Conservation (phyloP, 2,329 filamentous ascomycete species). For the Calycina herbarum region DNA sequence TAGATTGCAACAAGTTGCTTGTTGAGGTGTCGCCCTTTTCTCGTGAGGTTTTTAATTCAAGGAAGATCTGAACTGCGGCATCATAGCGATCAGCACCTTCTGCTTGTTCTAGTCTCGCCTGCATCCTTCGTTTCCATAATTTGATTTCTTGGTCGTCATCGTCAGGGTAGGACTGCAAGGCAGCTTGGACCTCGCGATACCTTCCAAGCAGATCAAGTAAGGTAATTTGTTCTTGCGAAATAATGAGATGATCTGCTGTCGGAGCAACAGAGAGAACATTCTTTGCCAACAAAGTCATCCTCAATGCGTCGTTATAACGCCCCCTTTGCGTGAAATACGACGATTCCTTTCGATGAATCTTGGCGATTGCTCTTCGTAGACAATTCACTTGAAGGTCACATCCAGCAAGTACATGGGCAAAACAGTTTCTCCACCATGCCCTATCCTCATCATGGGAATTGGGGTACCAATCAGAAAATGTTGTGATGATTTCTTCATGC, state of each 20-base stretch:
- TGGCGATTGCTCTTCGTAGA: constrained; percentile 24
- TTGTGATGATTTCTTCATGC: constrained; percentile 28
- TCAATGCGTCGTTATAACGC: constrained; percentile 27
- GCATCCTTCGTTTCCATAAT: constrained; percentile 32
- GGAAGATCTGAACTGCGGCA: constrained; percentile 22
- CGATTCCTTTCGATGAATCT: constrained; percentile 29
- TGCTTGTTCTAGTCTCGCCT: constrained; percentile 26
- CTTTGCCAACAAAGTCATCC: constrained; percentile 26
- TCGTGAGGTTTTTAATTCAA: constrained; percentile 18
- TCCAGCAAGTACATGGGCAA: constrained; percentile 26
- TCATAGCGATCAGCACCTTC: constrained; percentile 29
- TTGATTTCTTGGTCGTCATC: constrained; percentile 18
- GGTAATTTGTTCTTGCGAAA: constrained; percentile 27
- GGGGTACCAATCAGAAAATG: constrained; percentile 29
- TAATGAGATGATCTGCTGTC: constrained; percentile 21
- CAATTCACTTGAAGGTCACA: constrained; percentile 25
- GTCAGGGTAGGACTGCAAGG: constrained; percentile 23
- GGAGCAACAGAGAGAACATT: constrained; percentile 26
- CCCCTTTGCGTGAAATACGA: constrained; percentile 27
- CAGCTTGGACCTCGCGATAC: constrained; percentile 28
- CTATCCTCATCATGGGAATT: constrained; percentile 23
- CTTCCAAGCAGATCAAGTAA: constrained; percentile 27
- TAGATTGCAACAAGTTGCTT: constrained; percentile 16
- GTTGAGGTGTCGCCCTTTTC: constrained; percentile 17
- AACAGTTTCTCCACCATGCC: constrained; percentile 31